Percentiles rank a stretch among this genome's conserved stretches.
Evolutionary conservation across 2,329 filamentous ascomycete genomes (phyloP).

Genomic region (Colletotrichum cuscutae): DNA sequence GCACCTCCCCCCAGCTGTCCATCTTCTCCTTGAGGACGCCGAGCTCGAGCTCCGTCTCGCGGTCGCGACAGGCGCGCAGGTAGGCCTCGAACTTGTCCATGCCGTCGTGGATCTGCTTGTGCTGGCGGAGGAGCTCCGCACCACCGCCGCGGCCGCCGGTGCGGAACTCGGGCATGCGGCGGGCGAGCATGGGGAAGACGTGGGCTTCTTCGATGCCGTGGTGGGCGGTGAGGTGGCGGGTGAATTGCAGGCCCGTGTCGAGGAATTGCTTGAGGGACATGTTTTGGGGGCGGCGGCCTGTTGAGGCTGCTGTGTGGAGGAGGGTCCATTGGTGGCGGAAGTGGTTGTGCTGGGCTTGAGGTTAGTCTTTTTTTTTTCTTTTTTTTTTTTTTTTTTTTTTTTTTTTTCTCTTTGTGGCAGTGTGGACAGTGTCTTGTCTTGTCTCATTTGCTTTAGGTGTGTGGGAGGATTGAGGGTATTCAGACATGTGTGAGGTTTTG

Average conservation of each 20-base stretch:
- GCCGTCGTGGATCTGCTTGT: conserved; percentile 81
- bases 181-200: conserved; percentile 82
- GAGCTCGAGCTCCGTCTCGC: conserved; percentile 70
- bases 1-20: conserved; percentile 80
- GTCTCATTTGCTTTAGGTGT: neutral
- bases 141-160: conserved; percentile 55
- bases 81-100: conserved; percentile 76
- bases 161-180: conserved; percentile 82
- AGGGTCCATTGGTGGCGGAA: conserved; percentile 80
- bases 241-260: conserved; percentile 74
- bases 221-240: conserved; percentile 76
- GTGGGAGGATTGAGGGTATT: neutral
- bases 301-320: conserved; percentile 73
- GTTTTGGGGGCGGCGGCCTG: conserved; percentile 66
- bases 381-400: neutral
- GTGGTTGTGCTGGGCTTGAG: conserved; percentile 71
- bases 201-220: conserved; percentile 86
- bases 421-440: neutral
- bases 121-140: conserved; percentile 73
- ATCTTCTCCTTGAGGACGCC: conserved; percentile 74
- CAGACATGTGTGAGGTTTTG: neutral
- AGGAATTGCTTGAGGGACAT: conserved; percentile 79
- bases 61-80: conserved; percentile 67
- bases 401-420: no score
- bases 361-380: conserved; percentile 26